Percentiles rank a stretch among this genome's conserved stretches.
phyloP scores from a whole-genome alignment of 1,284 basidiomycete species.

The Tausonia pullulans region DNA sequence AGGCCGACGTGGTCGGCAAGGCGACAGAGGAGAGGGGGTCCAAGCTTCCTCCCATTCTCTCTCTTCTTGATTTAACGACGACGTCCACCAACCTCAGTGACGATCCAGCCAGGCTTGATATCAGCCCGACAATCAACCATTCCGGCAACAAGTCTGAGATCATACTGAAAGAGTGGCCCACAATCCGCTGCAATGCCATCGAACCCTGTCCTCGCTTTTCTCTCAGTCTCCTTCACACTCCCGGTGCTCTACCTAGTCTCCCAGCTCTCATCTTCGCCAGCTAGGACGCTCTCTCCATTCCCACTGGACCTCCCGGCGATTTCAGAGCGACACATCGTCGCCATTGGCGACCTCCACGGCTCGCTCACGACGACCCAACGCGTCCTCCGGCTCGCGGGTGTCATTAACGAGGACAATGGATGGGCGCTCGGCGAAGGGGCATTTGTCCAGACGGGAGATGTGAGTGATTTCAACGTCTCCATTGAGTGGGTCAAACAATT shows the following conservation, averaged over 20 bases:
- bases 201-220: not conserved
- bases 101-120: no score
- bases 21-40: no score
- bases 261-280: not conserved
- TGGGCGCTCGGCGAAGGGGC: constrained; percentile 2
- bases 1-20: no score
- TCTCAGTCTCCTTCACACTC: not conserved
- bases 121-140: no score
- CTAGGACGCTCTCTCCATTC: not conserved
- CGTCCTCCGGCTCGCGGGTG: constrained; percentile 11
- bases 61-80: no score
- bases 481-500: constrained; percentile 19
- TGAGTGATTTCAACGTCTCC: not conserved
- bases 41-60: no score
- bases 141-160: no score
- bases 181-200: no score
- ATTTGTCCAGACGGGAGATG: constrained; percentile 28
- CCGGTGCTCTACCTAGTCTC: constrained; percentile 5
- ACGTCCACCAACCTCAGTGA: no score
- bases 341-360: constrained; percentile 14
- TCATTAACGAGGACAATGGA: constrained; percentile 4
- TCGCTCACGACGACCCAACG: constrained; percentile 2
- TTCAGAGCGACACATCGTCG: constrained; percentile 5
- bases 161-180: no score
- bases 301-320: not conserved